phyloP scores from a whole-genome alignment of 176 grass and related monocot species.

The Cenchrus fungigraminus region DNA sequence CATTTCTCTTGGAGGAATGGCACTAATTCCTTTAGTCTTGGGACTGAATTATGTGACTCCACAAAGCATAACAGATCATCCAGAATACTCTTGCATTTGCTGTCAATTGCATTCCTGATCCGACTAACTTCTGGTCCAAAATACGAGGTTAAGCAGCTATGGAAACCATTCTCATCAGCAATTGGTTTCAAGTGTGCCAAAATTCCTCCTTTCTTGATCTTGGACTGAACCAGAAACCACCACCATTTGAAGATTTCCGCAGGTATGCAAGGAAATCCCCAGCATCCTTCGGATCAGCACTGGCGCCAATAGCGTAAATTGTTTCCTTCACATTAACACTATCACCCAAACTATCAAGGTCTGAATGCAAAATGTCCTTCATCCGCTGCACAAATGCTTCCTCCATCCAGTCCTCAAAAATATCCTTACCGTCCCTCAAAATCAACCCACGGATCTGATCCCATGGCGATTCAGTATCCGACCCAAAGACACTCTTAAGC shows the following conservation, averaged over 20 bases:
- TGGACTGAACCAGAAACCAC: conserved; percentile 89
- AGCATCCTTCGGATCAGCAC: conserved; percentile 47
- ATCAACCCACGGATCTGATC: conserved; percentile 83
- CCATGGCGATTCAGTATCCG: conserved; percentile 93
- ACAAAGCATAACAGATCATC: conserved; percentile 93
- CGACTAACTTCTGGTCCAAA: conserved; percentile 81
- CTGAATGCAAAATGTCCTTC: conserved; percentile 85
- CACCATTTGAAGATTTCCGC: conserved; percentile 56
- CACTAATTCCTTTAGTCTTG: conserved; percentile 84
- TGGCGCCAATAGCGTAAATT: conserved; percentile 60
- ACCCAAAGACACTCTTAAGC: conserved; percentile 91
- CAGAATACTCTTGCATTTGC: conserved; percentile 89
- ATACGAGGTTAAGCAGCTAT: conserved; percentile 74
- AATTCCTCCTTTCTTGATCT: conserved; percentile 82
- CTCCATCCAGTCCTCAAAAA: conserved; percentile 92
- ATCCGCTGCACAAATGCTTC: conserved; percentile 76
- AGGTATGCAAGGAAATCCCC: conserved; percentile 66
- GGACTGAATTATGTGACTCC: conserved; percentile 87
- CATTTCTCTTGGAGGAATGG: conserved; percentile 95
- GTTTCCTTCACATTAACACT: conserved; percentile 70
- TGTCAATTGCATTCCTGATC: conserved; percentile 85
- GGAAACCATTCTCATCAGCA: conserved; percentile 89
- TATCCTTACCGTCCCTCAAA: conserved; percentile 83
- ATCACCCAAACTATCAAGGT: conserved; percentile 63
- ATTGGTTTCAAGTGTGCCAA: conserved; percentile 81